phyloP scores from a whole-genome alignment of 2,329 filamentous ascomycete genomes.

The Trichoderma sp. region DNA sequence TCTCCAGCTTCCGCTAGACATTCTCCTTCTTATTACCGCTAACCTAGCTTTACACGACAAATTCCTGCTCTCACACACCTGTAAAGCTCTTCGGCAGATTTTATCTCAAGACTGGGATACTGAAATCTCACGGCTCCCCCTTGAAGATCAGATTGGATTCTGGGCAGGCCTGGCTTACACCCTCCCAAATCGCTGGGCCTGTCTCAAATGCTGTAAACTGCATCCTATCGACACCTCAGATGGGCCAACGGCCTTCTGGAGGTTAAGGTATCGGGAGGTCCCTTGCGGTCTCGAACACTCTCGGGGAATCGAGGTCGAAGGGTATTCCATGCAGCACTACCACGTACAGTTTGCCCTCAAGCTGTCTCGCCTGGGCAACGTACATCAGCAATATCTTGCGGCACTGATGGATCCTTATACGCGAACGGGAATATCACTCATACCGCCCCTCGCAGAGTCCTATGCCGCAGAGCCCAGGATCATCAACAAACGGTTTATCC shows the following conservation, averaged over 20 bases:
- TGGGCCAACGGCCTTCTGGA: background rate
- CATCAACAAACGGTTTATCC: background rate
- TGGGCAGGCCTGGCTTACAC: background rate
- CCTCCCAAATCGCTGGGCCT: background rate
- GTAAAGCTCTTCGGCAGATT: background rate
- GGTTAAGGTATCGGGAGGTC: too few species aligned
- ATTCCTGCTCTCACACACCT: slow-evolving; percentile 3
- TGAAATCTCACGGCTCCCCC: background rate
- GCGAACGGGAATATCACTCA: background rate
- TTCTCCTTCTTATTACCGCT: background rate
- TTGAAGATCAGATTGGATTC: background rate
- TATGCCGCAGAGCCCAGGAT: slow-evolving; percentile 1
- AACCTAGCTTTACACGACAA: background rate
- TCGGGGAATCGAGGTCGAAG: background rate
- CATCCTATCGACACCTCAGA: background rate
- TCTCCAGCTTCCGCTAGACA: background rate
- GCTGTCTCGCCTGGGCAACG: slow-evolving; percentile 1
- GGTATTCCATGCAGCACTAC: background rate
- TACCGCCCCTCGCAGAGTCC: background rate
- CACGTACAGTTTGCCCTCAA: background rate
- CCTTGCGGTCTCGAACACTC: background rate
- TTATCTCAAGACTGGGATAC: background rate
- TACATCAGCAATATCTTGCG: background rate
- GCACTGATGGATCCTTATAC: background rate
- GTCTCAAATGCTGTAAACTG: background rate